phyloP scores from a whole-genome alignment of 1,139 yeast genomes.

The Suhomyces wounanorum region DNA sequence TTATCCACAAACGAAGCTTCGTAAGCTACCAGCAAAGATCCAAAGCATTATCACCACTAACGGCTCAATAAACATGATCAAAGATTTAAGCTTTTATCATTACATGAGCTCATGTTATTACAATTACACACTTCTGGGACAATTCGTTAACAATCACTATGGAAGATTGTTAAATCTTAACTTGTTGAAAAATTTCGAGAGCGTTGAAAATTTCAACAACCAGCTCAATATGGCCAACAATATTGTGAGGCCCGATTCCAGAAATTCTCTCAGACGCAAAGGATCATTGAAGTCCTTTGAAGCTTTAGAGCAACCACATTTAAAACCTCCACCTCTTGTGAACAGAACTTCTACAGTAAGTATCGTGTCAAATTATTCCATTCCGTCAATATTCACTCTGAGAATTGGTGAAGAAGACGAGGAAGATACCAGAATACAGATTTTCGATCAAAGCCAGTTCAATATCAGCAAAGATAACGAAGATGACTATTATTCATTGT shows the following conservation, averaged over 20 bases:
- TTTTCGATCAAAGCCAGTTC: conserved; percentile 5
- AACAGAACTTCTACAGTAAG: conserved; percentile 19
- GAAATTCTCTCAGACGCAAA: conserved; percentile 36
- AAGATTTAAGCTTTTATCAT: conserved; percentile 38
- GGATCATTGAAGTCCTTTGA: conserved; percentile 32
- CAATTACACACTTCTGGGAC: conserved; percentile 35
- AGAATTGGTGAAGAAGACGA: conserved; percentile 18
- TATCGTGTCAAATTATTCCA: conserved; percentile 17
- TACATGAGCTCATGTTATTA: conserved; percentile 47
- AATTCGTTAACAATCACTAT: conserved; percentile 40
- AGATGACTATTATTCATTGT: conserved; percentile 24
- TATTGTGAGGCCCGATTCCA: conserved; percentile 34
- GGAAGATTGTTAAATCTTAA: conserved; percentile 39
- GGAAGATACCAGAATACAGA: conserved; percentile 12
- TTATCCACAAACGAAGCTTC: conserved; percentile 26
- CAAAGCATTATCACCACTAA: conserved; percentile 39
- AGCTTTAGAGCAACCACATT: not conserved
- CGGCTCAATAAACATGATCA: conserved; percentile 37
- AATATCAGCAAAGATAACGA: conserved; percentile 9
- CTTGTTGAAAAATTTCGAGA: conserved; percentile 44
- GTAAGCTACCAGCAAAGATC: conserved; percentile 37
- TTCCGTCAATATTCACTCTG: conserved; percentile 18
- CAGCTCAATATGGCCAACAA: conserved; percentile 33
- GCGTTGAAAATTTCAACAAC: conserved; percentile 32
- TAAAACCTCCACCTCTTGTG: conserved; percentile 10